These are phyloP conservation scores for Fusarium fracticaudum DNA, from an alignment of 2,329 filamentous ascomycete genomes.

Conservation along the genomic window DNA sequence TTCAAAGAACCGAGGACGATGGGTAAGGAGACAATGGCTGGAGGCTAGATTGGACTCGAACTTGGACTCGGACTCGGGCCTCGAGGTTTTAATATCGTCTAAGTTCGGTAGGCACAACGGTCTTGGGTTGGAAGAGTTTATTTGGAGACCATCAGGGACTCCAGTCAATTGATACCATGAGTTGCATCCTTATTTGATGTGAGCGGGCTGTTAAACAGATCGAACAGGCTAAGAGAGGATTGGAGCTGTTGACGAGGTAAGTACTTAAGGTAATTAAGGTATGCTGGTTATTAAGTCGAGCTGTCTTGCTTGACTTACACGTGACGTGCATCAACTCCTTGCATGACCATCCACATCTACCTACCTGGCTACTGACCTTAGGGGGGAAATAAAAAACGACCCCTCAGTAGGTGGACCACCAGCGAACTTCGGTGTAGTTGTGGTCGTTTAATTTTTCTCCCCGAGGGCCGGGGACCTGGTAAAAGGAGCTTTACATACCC, in stretches of 20 bases:
- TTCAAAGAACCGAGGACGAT: neutral
- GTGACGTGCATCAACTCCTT: conserved; percentile 29
- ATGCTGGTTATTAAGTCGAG: neutral
- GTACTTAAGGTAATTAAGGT: neutral
- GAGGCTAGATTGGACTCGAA: neutral
- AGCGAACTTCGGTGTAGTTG: neutral
- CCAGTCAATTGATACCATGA: conserved; percentile 15
- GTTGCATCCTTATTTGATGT: conserved; percentile 22
- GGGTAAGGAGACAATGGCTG: neutral
- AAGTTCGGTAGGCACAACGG: neutral
- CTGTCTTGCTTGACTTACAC: conserved; percentile 31
- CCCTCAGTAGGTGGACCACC: neutral
- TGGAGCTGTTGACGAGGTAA: neutral
- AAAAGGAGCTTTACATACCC: neutral
- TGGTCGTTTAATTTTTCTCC: neutral
- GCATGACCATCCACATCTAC: neutral
- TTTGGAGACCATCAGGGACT: conserved; percentile 8
- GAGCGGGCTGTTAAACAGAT: neutral
- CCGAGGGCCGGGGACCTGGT: neutral
- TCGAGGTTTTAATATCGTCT: neutral
- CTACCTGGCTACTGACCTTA: neutral
- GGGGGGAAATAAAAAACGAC: neutral
- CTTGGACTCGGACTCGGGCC: neutral
- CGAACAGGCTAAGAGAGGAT: neutral
- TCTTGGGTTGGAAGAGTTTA: neutral